These are phyloP conservation scores for Baudoinia panamericana DNA, from an alignment of 495 filamentous ascomycete species.

Conservation along the genomic window DNA sequence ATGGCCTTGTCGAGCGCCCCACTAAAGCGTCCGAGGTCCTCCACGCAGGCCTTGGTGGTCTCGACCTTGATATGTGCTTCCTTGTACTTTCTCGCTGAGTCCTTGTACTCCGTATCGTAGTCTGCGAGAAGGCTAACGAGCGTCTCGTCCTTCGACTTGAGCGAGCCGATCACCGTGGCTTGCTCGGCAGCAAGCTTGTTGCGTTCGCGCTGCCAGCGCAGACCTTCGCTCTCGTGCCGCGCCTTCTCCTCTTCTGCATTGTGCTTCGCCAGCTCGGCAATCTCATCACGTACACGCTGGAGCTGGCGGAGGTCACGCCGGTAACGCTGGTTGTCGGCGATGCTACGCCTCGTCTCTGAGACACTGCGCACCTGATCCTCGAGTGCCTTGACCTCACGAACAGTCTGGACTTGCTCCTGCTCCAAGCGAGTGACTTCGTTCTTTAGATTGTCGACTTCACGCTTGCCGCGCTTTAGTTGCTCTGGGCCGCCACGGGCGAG, in stretches of 20 bases:
- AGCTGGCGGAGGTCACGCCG: conserved; percentile 58
- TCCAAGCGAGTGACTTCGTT: conserved; percentile 52
- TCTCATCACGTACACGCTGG: conserved; percentile 51
- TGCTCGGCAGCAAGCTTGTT: conserved; percentile 48
- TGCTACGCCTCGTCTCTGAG: conserved; percentile 64
- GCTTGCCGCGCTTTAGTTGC: conserved; percentile 54
- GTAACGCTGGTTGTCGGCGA: conserved; percentile 75
- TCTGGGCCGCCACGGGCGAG: conserved; percentile 58
- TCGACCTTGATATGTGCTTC: conserved; percentile 83
- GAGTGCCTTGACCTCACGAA: conserved; percentile 59
- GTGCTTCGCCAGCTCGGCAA: conserved; percentile 61
- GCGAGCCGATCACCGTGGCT: conserved; percentile 52
- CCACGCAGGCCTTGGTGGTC: conserved; percentile 82
- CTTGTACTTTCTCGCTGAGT: conserved; percentile 69
- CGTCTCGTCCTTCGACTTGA: conserved; percentile 72
- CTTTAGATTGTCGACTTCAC: conserved; percentile 54
- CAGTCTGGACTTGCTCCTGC: conserved; percentile 51
- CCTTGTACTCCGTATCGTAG: conserved; percentile 76
- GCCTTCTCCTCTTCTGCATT: conserved; percentile 73
- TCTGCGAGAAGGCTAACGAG: conserved; percentile 54
- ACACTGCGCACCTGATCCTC: conserved; percentile 64
- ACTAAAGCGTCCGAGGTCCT: conserved; percentile 71
- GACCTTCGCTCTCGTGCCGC: conserved; percentile 55
- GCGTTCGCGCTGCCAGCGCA: conserved; percentile 44
- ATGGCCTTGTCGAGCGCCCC: conserved; percentile 83